Base-by-base conservation (phyloP, 257 asterid genomes). In the Fraxinus excelsior region DNA sequence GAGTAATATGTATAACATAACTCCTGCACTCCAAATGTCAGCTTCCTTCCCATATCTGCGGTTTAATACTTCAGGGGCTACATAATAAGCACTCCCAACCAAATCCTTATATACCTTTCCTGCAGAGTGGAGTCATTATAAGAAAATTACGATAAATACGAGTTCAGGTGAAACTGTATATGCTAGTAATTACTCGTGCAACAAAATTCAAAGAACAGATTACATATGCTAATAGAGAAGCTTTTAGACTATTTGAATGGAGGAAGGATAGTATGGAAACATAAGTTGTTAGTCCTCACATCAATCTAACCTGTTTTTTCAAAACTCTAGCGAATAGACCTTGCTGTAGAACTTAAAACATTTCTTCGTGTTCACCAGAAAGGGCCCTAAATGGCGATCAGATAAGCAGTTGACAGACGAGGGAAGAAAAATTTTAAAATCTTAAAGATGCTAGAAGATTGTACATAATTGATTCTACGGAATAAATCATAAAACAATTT, bases 21-120 rank as follows among this genome's bases (percentile, higher is more conserved):
- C 94, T 70, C 98, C 98, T 21, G 98, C 97, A 77, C 98, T 93
- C 97, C 97, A 93, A 46, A 93, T 79, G 74, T 93, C 98, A 12
- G 77, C 82, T 80, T 93, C 98, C 74, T 93, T 93, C 26, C 98
- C 97, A 60, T 91, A 93, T 70, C 78, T 84, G 62, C 97, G 93
- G 32, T 79, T 81, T 80, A 93, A 44, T 8, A 93, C 97, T 79
- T 93, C 98, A 7, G 98, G 98, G 11, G 98, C 98, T 25, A 93
- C 97, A 67, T 93, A 93, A 71, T 91, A 93, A 49, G 98, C 97
- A 80, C 98, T 93, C 28, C 98, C 98, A 18, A 91, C 98, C 28
- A 91, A 72, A 70, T 91, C 98, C 84, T 87, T 87, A 81, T 90
- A 86, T 66, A 80, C 49, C 84, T 90, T 93, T 67, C 96, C 97